Percentiles rank a stretch among this genome's conserved stretches.
These are phyloP conservation scores for Musa schizocarpa DNA, from an alignment of 176 grass and related monocot species.

Conservation along the genomic window DNA sequence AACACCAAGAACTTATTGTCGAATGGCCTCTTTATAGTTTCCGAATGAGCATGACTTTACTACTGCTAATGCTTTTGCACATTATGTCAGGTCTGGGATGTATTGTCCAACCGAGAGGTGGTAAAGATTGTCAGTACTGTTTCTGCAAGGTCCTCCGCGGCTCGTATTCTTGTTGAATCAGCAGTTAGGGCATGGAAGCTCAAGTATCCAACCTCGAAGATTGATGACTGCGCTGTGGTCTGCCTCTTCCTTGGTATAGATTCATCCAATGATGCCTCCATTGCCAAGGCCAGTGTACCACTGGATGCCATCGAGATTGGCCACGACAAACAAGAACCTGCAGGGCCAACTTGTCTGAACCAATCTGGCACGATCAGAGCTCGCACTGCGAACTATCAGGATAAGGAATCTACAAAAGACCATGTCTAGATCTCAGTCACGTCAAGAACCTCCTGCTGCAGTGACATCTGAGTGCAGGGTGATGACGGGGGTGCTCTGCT, in stretches of 20 bases:
- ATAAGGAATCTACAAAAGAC: not conserved
- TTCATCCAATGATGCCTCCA: not conserved
- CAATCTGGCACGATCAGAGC: not conserved
- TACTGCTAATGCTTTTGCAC: not conserved
- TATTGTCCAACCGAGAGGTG: conserved; percentile 1
- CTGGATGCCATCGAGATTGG: not conserved
- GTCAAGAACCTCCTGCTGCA: not conserved
- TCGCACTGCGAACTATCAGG: not conserved
- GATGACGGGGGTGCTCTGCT: too few relatives aligned
- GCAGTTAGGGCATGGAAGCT: not conserved
- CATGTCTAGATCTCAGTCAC: not conserved
- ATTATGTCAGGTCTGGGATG: conserved; percentile 12
- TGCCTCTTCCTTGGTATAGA: conserved; percentile 7
- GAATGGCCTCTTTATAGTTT: not conserved
- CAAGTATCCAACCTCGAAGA: conserved; percentile 11
- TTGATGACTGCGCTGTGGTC: conserved; percentile 14
- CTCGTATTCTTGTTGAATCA: conserved; percentile 11
- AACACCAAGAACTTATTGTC: not conserved
- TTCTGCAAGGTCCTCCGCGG: not conserved
- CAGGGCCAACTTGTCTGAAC: not conserved
- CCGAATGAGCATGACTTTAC: not conserved
- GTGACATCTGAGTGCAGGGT: too few relatives aligned
- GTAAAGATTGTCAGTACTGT: not conserved
- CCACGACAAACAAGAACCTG: not conserved
- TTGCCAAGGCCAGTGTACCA: not conserved